These are phyloP conservation scores for Chlamydomonas applanata DNA, from an alignment of 139 green algal genomes.

Conservation along the genomic window DNA sequence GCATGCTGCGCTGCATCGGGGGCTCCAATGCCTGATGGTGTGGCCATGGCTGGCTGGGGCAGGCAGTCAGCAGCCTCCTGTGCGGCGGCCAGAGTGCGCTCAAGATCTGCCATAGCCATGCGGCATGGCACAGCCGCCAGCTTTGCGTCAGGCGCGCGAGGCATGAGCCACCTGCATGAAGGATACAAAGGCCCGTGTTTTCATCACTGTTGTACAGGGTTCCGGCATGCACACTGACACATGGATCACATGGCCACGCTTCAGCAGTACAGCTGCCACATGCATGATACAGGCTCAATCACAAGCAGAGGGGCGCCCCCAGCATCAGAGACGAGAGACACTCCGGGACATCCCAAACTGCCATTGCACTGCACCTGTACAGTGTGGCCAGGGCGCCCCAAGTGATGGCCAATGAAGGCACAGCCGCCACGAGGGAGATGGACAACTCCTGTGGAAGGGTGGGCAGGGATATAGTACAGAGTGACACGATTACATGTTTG, in stretches of 20 bases:
- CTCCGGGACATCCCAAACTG: background rate
- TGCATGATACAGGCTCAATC: no score
- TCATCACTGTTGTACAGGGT: no score
- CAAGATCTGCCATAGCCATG: slow-evolving; percentile 64
- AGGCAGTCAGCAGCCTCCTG: slow-evolving; percentile 15
- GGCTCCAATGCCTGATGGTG: no score
- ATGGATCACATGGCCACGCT: no score
- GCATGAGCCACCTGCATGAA: slow-evolving; percentile 41
- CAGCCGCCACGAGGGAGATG: slow-evolving; percentile 69
- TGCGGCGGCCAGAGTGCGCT: slow-evolving; percentile 44
- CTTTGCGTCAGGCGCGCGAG: slow-evolving; percentile 53
- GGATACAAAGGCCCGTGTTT: no score
- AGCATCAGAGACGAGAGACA: background rate
- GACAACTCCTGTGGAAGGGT: slow-evolving; percentile 65
- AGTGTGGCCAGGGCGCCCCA: slow-evolving; percentile 7
- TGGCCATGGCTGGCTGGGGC: background rate
- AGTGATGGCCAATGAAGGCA: slow-evolving; percentile 21
- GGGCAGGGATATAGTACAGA: no score
- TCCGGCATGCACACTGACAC: no score
- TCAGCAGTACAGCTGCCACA: no score
- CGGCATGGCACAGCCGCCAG: slow-evolving; percentile 60
- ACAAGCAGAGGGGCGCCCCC: background rate
- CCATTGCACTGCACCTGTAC: slow-evolving; percentile 6
- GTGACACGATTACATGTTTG: no score
- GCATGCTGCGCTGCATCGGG: background rate